These are phyloP conservation scores for Phoma sp. DNA, from an alignment of 2,329 filamentous ascomycete genomes.

Conservation along the genomic window DNA sequence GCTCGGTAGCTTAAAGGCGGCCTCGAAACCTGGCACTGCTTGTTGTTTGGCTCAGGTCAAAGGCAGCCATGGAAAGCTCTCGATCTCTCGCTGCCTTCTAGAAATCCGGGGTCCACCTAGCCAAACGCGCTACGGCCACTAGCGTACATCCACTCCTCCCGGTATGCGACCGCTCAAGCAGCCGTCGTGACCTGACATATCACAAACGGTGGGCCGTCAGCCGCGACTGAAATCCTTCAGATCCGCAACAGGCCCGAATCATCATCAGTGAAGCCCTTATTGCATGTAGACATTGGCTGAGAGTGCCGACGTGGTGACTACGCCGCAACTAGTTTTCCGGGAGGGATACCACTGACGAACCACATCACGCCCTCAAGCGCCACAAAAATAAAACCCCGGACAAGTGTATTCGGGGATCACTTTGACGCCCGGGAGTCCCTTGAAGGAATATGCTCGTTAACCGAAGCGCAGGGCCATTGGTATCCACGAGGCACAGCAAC, in stretches of 20 bases:
- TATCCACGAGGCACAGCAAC: constrained; percentile 15
- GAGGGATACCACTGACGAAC: constrained; percentile 8
- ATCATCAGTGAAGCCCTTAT: not conserved
- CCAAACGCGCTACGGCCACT: not conserved
- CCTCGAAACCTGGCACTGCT: not conserved
- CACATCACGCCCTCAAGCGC: constrained; percentile 12
- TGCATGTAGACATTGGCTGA: not conserved
- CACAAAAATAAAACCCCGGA: constrained; percentile 4
- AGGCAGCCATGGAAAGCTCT: constrained; percentile 16
- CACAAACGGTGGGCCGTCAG: not conserved
- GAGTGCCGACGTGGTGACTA: constrained; percentile 3
- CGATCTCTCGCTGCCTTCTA: constrained; percentile 4
- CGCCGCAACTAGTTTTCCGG: constrained; percentile 16
- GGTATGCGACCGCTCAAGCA: not conserved
- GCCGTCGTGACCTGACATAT: not conserved
- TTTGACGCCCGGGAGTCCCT: constrained; percentile 14
- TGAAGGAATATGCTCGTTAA: not conserved
- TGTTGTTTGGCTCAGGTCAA: not conserved
- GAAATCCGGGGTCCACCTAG: constrained; percentile 4
- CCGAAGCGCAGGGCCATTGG: not conserved
- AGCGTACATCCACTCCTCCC: not conserved
- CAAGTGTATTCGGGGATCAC: constrained; percentile 12
- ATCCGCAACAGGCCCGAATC: not conserved
- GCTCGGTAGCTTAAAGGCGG: not conserved
- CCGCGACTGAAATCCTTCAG: not conserved